Base-by-base conservation (phyloP, 352 stramenopile genomes). In the Phytophthora constricta region DNA sequence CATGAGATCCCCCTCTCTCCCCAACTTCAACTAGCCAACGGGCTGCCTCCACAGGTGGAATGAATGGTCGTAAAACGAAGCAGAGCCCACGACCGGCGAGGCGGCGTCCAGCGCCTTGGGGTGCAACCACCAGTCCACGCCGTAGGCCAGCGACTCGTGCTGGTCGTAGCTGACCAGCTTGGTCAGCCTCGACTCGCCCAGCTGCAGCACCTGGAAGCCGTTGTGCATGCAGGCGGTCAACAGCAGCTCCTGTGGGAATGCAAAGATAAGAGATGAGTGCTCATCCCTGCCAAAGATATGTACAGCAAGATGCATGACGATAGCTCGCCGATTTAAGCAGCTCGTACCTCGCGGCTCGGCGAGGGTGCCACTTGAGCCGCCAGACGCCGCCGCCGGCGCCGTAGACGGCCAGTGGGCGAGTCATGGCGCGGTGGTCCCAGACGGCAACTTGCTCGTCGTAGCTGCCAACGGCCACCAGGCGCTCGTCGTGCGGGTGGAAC, bases 151-250 rank as follows among this genome's bases (percentile, higher is more conserved):
- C 53, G 87, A 96, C 43, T 79, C 66, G 58, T 96, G 87, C 25
- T 60, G 65, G 28, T 85, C 70, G 56, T 96, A 94, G 53, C 53
- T 70, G 22, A 61, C 58, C 10, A 58, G 58, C 20, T 65, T 66
- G 33, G 31, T 22, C 37, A 89, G 47, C 37, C 52, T 52, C 17
- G 54, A 62, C 27, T 51, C 26, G 22, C 27, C 39, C 14, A 75
- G 55, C 41, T 72, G 59, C 56, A 94, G 71, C 28, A 96, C 73
- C 28, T 94, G 87, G 48, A 96, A 96, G n/a, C 86, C 84, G 53
- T 93, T 90, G 68, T 96, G 86, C 87, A 96, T 96, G 58, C 87
- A 96, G 1, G 87, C 87, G 2, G 87, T 83, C 34, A 96, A 67
- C 33, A 96, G 65, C 23, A 87, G 68, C 23, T 91, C 76, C 85